Evolutionary conservation across 73 alveolate genomes (phyloP), one percentile per base, ranked within the genome.

Genomic region (Paramecium primaurelia): DNA sequence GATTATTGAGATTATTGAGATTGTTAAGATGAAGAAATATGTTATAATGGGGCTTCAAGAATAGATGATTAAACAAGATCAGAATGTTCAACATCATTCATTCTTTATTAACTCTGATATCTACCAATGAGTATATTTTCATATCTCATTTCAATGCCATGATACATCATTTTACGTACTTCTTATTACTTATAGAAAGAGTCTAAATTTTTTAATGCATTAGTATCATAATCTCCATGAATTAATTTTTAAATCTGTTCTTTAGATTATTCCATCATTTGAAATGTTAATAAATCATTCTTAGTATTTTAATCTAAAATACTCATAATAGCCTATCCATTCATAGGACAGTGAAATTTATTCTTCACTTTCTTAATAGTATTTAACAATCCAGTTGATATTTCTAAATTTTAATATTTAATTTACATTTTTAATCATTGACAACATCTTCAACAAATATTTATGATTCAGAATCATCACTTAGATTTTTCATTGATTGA

Each of bases 1-100:
- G 84, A 64, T 64, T 64, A 64, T 25, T 64, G 47, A 64, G 84
- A 64, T 64, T 64, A 26, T 64, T 64, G 84, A 64, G 84, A 54
- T 54, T 54, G 32, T 54, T 54, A 54, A 3, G 69, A 64, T 20
- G 84, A 28, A 64, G 84, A 64, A 11, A 64, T 64, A 8, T 54
- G 32, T 26, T 64, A 32, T 32, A 30, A n/a, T 2, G 42, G 84
- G 4, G 28, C 47, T 64, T 64, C 84, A 28, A 34, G 51, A 64
- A 64, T 64, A 11, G 47, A 2, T 64, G 84, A 64, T 64, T 64
- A 64, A 20, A 34, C 47, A 7, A 64, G 12, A 28, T 64, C 87
- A 14, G 40, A 73, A 73, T 73, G 87, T 20, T 73, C 87, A 2
- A 37, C 64, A 73, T 73, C 87, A 73, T n/a, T 22, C 58, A 73